Conservation (phyloP, 768 basidiomycete genomes). For the Lentinula detonsa region DNA sequence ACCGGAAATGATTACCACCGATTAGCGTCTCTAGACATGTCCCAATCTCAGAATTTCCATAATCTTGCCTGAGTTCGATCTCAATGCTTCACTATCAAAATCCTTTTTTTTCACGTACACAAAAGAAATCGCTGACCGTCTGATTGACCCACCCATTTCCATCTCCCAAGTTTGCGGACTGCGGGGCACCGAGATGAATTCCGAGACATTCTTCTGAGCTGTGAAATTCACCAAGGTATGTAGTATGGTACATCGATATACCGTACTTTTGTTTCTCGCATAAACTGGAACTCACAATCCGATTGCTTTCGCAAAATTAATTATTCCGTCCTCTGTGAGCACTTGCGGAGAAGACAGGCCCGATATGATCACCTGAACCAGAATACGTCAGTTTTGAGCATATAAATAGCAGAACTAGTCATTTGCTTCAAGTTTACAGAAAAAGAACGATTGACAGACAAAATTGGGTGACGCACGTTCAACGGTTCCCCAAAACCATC, state of each 20-base stretch:
- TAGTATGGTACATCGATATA: not conserved
- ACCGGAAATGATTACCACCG: constrained; percentile 77
- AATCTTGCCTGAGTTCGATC: constrained; percentile 73
- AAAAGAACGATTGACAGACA: not conserved
- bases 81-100: constrained; percentile 21
- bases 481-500: constrained; percentile 65
- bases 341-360: constrained; percentile 52
- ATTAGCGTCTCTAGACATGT: constrained; percentile 75
- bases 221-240: not conserved
- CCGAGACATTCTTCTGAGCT: constrained; percentile 61
- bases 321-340: constrained; percentile 47
- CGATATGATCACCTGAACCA: constrained; percentile 53
- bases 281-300: constrained; percentile 44
- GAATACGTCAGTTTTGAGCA: not conserved
- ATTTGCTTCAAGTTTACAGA: too few species aligned
- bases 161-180: constrained; percentile 75
- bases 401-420: too few species aligned
- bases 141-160: constrained; percentile 54
- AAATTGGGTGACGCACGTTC: constrained; percentile 37
- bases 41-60: constrained; percentile 52
- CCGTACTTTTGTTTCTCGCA: not conserved
- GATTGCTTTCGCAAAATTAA: constrained; percentile 56
- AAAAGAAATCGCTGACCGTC: constrained; percentile 22
- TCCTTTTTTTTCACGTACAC: too few species aligned
- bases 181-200: constrained; percentile 58